These are phyloP conservation scores for Penicillium decumbens DNA, from an alignment of 2,329 filamentous ascomycete genomes.

Conservation along the genomic window DNA sequence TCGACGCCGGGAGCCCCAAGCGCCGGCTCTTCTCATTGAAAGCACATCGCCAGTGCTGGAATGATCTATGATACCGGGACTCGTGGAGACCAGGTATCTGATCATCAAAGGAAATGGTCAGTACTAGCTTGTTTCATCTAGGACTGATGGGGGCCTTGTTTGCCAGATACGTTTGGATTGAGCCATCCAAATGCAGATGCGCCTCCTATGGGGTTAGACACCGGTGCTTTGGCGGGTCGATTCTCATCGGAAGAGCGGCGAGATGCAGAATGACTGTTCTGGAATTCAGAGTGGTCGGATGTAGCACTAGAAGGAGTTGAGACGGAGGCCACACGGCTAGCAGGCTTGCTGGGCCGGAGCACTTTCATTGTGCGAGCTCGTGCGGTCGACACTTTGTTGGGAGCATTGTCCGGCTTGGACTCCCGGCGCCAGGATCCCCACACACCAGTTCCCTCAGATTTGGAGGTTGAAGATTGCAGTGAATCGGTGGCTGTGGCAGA, in stretches of 20 bases:
- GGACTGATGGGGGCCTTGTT: constrained; percentile 12
- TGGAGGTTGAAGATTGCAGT: constrained; percentile 19
- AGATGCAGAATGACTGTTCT: neutral
- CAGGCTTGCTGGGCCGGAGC: constrained; percentile 67
- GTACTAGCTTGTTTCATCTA: constrained; percentile 27
- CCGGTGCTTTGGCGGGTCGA: constrained; percentile 48
- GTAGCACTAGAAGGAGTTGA: constrained; percentile 12
- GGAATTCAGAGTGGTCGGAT: constrained; percentile 4
- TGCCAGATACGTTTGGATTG: constrained; percentile 47
- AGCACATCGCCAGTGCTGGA: neutral
- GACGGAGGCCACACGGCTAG: constrained; percentile 40
- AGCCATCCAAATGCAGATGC: constrained; percentile 94
- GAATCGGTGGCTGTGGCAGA: constrained; percentile 27
- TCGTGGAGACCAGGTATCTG: neutral
- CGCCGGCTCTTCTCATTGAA: neutral
- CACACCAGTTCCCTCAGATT: constrained; percentile 50
- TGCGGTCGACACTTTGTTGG: constrained; percentile 46
- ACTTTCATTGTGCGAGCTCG: constrained; percentile 75
- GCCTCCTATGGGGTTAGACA: constrained; percentile 81
- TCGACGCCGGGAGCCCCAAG: neutral
- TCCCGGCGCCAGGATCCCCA: constrained; percentile 67
- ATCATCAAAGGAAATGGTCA: constrained; percentile 1
- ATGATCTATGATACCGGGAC: neutral
- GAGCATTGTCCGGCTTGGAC: constrained; percentile 27
- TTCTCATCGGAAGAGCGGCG: constrained; percentile 27